These are phyloP conservation scores for Takakia lepidozioides DNA, from an alignment of 225 moss, liverwort and hornwort genomes.

Conservation along the genomic window DNA sequence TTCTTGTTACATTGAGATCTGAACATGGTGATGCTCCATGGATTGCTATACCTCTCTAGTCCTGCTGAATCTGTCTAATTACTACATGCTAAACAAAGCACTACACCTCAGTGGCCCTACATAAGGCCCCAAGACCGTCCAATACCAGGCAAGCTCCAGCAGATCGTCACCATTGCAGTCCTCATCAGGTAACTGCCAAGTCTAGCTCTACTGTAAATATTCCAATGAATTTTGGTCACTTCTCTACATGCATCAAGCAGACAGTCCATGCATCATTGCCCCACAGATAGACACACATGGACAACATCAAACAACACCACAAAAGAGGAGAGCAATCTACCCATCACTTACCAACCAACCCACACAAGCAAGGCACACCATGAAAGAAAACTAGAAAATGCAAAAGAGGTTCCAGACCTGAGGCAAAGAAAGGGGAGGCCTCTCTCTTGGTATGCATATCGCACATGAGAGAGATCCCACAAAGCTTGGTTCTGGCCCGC, in stretches of 20 bases:
- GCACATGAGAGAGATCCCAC: neutral
- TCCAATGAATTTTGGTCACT: neutral
- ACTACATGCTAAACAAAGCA: too few relatives aligned
- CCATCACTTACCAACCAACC: neutral
- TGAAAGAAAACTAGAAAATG: conserved; percentile 1
- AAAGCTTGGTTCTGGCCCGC: neutral
- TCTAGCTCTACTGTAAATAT: neutral
- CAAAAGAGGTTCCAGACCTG: conserved; percentile 1
- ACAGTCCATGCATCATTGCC: neutral
- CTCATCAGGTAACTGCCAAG: neutral
- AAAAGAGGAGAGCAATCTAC: neutral
- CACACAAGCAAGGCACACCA: neutral
- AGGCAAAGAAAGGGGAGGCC: neutral
- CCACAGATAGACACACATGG: neutral
- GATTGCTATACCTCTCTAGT: too few relatives aligned
- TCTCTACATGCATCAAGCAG: neutral
- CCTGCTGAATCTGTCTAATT: too few relatives aligned
- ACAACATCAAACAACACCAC: neutral
- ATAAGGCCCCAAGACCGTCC: too few relatives aligned
- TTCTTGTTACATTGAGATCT: too few relatives aligned
- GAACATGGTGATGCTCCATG: too few relatives aligned
- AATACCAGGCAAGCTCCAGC: too few relatives aligned
- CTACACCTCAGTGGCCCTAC: too few relatives aligned
- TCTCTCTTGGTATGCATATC: neutral
- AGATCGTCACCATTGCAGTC: neutral